Base-by-base conservation (phyloP, 495 filamentous ascomycete species). In the Pseudevernia furfuracea region DNA sequence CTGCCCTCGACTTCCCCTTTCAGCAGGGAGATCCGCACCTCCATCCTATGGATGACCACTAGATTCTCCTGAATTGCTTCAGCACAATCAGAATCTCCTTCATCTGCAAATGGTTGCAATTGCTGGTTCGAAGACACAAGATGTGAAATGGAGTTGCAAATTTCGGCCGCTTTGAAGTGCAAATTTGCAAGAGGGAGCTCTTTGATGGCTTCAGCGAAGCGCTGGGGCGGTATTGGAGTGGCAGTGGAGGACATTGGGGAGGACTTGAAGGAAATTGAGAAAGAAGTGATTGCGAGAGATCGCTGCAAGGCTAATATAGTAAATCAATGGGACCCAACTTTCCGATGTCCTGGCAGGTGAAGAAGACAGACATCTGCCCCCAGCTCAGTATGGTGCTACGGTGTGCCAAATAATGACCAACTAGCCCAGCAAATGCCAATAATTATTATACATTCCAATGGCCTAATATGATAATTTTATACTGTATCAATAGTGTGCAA, bases 121-220 rank as follows among this genome's bases (percentile, higher is more conserved):
- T 93, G 84, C 58, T 79, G 77, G 76, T 96, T 96, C 32, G 88
- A 91, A 75, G 85, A 84, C 62, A 85, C 79, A 28, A 96, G 87
- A 73, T 96, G 92, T 12, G 84, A 79, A 72, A 94, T 90, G 60
- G 82, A 86, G 79, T 95, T 96, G 72, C 82, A 85, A 48, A 96
- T 79, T 72, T 96, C 92, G 67, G 85, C 81, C 67, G 86, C 85
- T 80, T 96, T 96, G 74, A 84, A 76, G 77, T 91, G 87, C 49
- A 96, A 82, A 49, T 80, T 77, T 63, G 82, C 81, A 70, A 92
- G 75, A 44, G 89, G 82, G 34, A 96, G 86, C 67, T 86, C 84
- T 68, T 80, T 74, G 65, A 96, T 81, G 19, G 91, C 92, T 71
- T 80, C 78, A 66, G 89, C 85, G 79, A 91, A 90, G 68, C 78